Evolutionary conservation across 352 stramenopile species (phyloP).

Genomic region (Phytophthora sp.): DNA sequence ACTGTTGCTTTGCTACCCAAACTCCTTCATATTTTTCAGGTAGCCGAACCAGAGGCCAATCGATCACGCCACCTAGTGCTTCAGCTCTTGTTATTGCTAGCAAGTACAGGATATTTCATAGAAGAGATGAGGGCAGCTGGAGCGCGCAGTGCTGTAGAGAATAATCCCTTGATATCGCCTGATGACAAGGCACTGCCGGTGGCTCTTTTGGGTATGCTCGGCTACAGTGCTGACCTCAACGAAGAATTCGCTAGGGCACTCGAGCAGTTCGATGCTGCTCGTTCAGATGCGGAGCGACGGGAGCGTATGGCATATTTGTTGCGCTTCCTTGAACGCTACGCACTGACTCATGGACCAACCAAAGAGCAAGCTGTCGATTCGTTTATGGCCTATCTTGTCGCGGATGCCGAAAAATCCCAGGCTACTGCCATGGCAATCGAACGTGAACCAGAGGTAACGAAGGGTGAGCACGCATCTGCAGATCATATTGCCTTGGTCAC

Average conservation of each 20-base stretch:
- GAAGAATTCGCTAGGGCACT: conserved; percentile 61
- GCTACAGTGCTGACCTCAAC: conserved; percentile 75
- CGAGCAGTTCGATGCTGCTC: conserved; percentile 38
- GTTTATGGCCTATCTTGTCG: conserved; percentile 59
- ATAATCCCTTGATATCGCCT: conserved; percentile 54
- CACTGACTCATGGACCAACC: conserved; percentile 51
- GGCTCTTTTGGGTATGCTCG: conserved; percentile 66
- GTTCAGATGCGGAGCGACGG: conserved; percentile 17
- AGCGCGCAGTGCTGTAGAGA: conserved; percentile 61
- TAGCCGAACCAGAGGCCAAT: conserved; percentile 19
- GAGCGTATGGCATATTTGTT: conserved; percentile 61
- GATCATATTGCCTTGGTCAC: conserved; percentile 13
- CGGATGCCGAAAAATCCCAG: conserved; percentile 31
- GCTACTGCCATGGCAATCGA: not conserved
- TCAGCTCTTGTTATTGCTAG: conserved; percentile 59
- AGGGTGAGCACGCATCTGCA: conserved; percentile 3
- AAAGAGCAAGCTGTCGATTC: conserved; percentile 54
- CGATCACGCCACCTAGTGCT: conserved; percentile 48
- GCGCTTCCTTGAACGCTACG: conserved; percentile 72
- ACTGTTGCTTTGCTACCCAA: conserved; percentile 33
- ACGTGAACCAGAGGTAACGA: conserved; percentile 6
- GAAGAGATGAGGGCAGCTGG: conserved; percentile 62
- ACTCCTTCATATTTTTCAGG: conserved; percentile 50
- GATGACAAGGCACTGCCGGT: conserved; percentile 65
- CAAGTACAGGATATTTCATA: conserved; percentile 54